Conservation (phyloP, 2,329 filamentous ascomycete species). For the Berkeleyomyces rouxiae region DNA sequence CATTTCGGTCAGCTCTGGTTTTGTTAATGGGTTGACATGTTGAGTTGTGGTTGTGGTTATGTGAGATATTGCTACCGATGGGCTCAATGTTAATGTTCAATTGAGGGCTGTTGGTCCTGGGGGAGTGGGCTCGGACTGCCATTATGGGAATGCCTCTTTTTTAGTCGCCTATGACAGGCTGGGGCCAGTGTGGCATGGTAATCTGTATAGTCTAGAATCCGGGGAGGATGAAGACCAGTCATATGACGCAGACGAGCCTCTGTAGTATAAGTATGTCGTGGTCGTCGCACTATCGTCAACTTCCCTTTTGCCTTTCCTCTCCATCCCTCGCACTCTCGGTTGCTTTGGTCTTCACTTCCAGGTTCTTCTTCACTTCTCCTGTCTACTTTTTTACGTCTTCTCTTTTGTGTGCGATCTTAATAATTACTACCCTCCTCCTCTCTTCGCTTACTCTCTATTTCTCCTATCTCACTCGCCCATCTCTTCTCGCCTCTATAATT, state of each 20-base stretch:
- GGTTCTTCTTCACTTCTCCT: not conserved
- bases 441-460: not conserved
- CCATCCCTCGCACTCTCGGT: not conserved
- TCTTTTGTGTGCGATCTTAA: not conserved
- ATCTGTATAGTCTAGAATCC: not conserved
- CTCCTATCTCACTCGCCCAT: not conserved
- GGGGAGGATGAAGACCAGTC: not conserved
- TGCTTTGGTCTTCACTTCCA: not conserved
- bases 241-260: not conserved
- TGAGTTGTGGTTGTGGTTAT: too few relatives aligned
- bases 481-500: too few relatives aligned
- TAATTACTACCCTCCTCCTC: not conserved
- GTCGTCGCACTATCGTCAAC: not conserved
- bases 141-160: not conserved
- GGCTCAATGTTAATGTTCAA: too few relatives aligned
- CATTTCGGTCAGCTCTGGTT: not conserved
- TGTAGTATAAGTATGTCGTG: not conserved
- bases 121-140: not conserved
- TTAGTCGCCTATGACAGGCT: not conserved
- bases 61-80: too few relatives aligned
- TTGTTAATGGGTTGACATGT: too few relatives aligned
- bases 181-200: not conserved
- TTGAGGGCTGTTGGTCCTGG: not conserved
- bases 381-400: not conserved
- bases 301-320: not conserved